Evolutionary conservation across 768 basidiomycete genomes (phyloP).

Genomic region (Kwoniella europaea): DNA sequence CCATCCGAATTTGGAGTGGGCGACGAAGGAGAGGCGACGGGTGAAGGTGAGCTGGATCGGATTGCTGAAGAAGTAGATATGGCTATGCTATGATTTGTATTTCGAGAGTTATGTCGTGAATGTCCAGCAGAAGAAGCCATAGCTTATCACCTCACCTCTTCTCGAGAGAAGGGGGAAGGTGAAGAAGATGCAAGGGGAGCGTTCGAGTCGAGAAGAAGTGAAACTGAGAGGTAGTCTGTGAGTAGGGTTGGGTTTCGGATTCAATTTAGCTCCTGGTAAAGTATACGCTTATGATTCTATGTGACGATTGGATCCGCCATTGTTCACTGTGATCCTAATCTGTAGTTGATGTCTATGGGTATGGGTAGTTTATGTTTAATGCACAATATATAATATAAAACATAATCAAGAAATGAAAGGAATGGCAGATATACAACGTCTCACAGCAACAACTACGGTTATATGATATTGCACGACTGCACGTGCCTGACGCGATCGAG

Average conservation of each 20-base stretch:
- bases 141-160: constrained; percentile 2
- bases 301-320: too few species aligned
- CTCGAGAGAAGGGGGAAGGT: background rate
- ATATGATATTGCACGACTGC: background rate
- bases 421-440: background rate
- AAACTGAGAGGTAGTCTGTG: too few species aligned
- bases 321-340: too few species aligned
- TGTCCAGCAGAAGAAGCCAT: constrained; percentile 5
- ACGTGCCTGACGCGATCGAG: constrained; percentile 18
- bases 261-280: too few species aligned
- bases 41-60: constrained; percentile 32
- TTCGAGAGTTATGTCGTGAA: constrained; percentile 13
- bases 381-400: background rate
- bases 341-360: background rate
- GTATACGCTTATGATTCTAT: too few species aligned
- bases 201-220: background rate
- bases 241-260: too few species aligned
- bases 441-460: background rate
- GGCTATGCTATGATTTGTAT: constrained; percentile 19
- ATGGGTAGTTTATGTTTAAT: background rate
- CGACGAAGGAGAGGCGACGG: constrained; percentile 43
- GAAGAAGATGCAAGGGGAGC: background rate
- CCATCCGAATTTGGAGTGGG: constrained; percentile 31
- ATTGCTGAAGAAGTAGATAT: constrained; percentile 29
- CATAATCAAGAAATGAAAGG: background rate